Conservation (phyloP, 345 rosid species). For the Rhodamnia rubescens region DNA sequence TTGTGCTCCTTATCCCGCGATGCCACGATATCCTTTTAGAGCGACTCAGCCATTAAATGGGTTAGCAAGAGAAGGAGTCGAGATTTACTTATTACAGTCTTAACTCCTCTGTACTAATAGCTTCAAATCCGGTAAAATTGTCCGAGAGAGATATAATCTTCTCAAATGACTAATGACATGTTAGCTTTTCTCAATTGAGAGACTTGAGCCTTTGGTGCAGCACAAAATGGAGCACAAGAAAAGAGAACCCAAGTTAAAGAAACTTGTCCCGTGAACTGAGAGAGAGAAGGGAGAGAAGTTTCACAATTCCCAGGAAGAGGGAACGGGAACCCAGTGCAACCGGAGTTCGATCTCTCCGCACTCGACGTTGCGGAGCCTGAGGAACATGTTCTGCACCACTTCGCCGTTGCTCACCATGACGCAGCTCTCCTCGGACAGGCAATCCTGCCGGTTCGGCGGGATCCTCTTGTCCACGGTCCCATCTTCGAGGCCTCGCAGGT, state of each 20-base stretch:
- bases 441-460: conserved; percentile 16
- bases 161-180: neutral
- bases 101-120: neutral
- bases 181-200: neutral
- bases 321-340: conserved; percentile 25
- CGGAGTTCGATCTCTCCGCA: conserved; percentile 29
- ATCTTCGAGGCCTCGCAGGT: conserved; percentile 3
- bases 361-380: conserved; percentile 31
- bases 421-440: conserved; percentile 25
- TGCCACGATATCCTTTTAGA: neutral
- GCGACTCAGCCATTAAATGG: neutral
- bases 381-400: conserved; percentile 16
- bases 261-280: neutral
- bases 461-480: conserved; percentile 17
- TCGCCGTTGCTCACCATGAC: conserved; percentile 7
- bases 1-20: too few relatives aligned
- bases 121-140: neutral
- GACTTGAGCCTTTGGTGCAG: neutral
- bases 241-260: too few relatives aligned
- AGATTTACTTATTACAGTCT: neutral
- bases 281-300: neutral
- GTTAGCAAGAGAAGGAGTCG: neutral
- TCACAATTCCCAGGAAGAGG: neutral
- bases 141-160: neutral
- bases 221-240: too few relatives aligned